These are phyloP conservation scores for Mallotus nudiflorus DNA, from an alignment of 345 rosid species.

Conservation along the genomic window DNA sequence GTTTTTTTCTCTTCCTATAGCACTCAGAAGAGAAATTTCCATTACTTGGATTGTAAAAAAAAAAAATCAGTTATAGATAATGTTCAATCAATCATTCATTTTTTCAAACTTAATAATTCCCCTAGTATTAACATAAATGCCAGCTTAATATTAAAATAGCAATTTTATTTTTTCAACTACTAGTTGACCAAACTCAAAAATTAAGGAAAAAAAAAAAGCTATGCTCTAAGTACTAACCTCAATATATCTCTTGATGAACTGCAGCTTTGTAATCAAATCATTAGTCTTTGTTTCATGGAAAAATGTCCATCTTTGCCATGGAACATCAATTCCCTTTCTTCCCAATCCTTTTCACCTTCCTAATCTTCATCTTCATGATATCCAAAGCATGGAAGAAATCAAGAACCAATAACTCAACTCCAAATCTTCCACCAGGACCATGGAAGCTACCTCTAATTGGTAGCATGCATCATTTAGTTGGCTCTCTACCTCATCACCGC, in stretches of 20 bases:
- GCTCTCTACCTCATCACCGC: slow-evolving; percentile 19
- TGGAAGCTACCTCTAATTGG: slow-evolving; percentile 22
- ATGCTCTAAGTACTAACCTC: not conserved
- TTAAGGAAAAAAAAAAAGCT: not conserved
- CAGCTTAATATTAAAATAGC: too few species aligned
- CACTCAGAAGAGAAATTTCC: too few species aligned
- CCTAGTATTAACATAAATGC: too few species aligned
- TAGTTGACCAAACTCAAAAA: not conserved
- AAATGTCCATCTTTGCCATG: not conserved
- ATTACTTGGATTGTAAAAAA: too few species aligned
- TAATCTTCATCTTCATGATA: slow-evolving; percentile 20
- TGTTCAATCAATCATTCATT: too few species aligned
- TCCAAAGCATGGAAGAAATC: not conserved
- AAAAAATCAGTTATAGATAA: too few species aligned
- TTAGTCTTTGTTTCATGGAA: not conserved
- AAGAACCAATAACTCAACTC: not conserved
- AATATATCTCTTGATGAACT: not conserved
- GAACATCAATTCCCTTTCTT: slow-evolving; percentile 4
- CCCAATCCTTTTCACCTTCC: slow-evolving; percentile 8
- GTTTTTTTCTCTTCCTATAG: too few species aligned
- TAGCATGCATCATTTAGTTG: slow-evolving; percentile 15
- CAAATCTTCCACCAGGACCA: slow-evolving; percentile 22
- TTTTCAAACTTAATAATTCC: too few species aligned
- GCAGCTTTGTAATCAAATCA: not conserved
- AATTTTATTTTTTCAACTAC: too few species aligned